A percentile compares a stretch with the other conserved stretches of the same genome.
phyloP scores from a whole-genome alignment of 179 eudicot species.

The Camellia oleifera region DNA sequence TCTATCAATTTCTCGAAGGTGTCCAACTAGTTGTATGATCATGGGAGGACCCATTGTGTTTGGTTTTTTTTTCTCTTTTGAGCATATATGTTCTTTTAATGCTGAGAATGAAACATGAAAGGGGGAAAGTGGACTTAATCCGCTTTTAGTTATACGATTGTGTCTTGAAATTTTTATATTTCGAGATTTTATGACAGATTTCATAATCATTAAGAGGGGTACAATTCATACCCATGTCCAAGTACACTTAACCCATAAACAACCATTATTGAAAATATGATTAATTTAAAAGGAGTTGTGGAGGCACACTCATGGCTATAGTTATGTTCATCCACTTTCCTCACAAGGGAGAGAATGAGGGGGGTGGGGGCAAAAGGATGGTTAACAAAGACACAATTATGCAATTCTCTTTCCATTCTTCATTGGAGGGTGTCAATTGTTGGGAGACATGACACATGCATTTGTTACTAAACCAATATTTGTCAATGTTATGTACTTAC shows the following conservation, averaged over 20 bases:
- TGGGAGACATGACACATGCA: constrained; percentile 17
- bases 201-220: background rate
- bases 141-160: no score
- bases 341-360: background rate
- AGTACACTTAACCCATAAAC: constrained; percentile 11
- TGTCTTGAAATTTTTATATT: no score
- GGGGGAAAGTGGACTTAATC: no score
- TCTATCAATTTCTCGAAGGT: background rate
- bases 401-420: constrained; percentile 12
- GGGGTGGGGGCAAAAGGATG: constrained; percentile 5
- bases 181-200: no score
- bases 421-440: constrained; percentile 6
- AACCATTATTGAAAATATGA: constrained; percentile 2
- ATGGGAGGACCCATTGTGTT: constrained; percentile 3
- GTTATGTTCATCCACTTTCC: constrained; percentile 4
- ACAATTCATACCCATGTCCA: background rate
- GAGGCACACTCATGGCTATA: background rate
- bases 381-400: constrained; percentile 10
- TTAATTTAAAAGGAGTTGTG: constrained; percentile 6
- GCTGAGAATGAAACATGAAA: background rate
- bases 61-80: background rate
- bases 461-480: background rate
- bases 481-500: no score
- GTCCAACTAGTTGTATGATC: background rate
- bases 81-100: background rate